Conservation (phyloP, 257 asterid genomes). For the Galeopsis tetrahit region DNA sequence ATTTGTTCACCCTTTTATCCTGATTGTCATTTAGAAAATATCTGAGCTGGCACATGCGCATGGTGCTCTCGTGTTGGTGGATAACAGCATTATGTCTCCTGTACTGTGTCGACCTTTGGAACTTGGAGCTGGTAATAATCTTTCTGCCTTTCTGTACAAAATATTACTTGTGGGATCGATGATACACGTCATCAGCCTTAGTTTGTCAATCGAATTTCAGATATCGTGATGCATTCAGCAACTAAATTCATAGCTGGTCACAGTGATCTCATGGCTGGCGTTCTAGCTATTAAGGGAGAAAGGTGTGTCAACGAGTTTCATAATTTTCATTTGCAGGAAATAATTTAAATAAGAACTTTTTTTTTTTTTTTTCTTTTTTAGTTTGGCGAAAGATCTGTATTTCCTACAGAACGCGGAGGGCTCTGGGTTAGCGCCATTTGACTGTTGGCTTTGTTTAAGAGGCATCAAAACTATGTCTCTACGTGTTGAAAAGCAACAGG, state of each 20-base stretch:
- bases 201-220: slow-evolving; percentile 50
- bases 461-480: slow-evolving; percentile 89
- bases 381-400: slow-evolving; percentile 75
- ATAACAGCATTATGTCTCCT: slow-evolving; percentile 96
- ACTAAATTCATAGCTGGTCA: slow-evolving; percentile 93
- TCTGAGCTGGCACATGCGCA: slow-evolving; percentile 84
- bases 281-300: slow-evolving; percentile 78
- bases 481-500: slow-evolving; percentile 95
- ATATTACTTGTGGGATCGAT: background rate
- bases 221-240: slow-evolving; percentile 92
- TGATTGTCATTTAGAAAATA: slow-evolving; percentile 60
- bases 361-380: slow-evolving; percentile 11
- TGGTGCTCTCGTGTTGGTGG: slow-evolving; percentile 89
- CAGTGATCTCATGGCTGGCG: slow-evolving; percentile 88
- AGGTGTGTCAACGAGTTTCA: slow-evolving; percentile 45
- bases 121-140: slow-evolving; percentile 83
- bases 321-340: slow-evolving; percentile 1
- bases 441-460: slow-evolving; percentile 97
- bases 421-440: slow-evolving; percentile 91
- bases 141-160: background rate
- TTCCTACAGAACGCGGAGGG: slow-evolving; percentile 97
- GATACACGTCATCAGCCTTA: slow-evolving; percentile 22
- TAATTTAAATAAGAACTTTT: background rate
- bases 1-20: slow-evolving; percentile 19
- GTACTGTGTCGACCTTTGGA: slow-evolving; percentile 83